A percentile compares a stretch with the other conserved stretches of the same genome.
These are phyloP conservation scores for Pichia exigua DNA, from an alignment of 805 yeast genomes.

Conservation along the genomic window DNA sequence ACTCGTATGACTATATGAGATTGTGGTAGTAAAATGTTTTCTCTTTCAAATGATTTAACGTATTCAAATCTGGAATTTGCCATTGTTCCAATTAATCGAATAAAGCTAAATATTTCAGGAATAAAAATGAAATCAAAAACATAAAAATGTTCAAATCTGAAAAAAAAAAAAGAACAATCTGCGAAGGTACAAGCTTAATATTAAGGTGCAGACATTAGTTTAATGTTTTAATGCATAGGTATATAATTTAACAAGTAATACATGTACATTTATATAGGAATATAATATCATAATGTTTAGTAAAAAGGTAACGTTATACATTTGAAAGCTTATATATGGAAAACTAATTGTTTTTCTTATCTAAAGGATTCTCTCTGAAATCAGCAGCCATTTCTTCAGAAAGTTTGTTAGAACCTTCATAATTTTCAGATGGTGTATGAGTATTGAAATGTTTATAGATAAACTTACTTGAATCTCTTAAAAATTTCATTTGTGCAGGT, in stretches of 20 bases:
- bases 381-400: neutral
- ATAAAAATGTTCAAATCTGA: too few species aligned
- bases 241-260: too few species aligned
- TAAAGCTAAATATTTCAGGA: neutral
- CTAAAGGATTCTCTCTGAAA: neutral
- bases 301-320: neutral
- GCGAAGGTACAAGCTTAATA: too few species aligned
- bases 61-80: slow-evolving; percentile 86
- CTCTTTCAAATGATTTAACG: slow-evolving; percentile 74
- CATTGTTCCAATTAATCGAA: slow-evolving; percentile 32
- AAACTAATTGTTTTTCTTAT: neutral
- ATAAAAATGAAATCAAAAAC: neutral
- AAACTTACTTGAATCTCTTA: slow-evolving; percentile 2
- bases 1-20: slow-evolving; percentile 77
- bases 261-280: too few species aligned
- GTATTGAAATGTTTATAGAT: neutral
- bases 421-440: neutral
- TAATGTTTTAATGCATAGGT: too few species aligned
- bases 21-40: slow-evolving; percentile 64
- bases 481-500: slow-evolving; percentile 19
- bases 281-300: neutral
- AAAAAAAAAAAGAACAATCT: too few species aligned
- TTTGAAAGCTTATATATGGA: neutral
- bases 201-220: too few species aligned
- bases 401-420: neutral